Percentiles rank a stretch among this genome's conserved stretches.
Evolutionary conservation across 1,139 yeast genomes (phyloP).

Genomic region (Pichia sp.): DNA sequence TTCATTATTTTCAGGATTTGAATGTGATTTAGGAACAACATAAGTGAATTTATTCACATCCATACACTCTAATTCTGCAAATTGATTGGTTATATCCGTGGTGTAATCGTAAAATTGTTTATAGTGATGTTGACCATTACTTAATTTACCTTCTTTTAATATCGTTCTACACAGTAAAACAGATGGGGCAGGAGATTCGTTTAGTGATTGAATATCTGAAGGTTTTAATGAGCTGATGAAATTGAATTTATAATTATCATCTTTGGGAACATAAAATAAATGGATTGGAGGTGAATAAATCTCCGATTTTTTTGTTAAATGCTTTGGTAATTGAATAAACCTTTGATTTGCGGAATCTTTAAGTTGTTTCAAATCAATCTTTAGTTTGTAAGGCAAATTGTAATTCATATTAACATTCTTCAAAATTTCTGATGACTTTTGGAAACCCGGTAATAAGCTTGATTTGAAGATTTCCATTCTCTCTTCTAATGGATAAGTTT

Average conservation of each 20-base stretch:
- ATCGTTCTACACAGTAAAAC: conserved; percentile 30
- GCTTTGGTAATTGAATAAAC: conserved; percentile 27
- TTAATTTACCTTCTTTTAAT: conserved; percentile 9
- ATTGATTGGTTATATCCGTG: conserved; percentile 28
- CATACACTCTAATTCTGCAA: conserved; percentile 42
- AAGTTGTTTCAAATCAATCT: conserved; percentile 35
- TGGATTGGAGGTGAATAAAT: conserved; percentile 30
- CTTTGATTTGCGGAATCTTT: conserved; percentile 31
- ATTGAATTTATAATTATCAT: conserved; percentile 29
- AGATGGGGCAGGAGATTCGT: conserved; percentile 25
- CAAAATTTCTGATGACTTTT: conserved; percentile 7
- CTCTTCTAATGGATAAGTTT: conserved; percentile 47
- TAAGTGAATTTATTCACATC: conserved; percentile 39
- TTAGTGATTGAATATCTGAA: conserved; percentile 22
- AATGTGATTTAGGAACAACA: conserved; percentile 47
- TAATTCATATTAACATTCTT: conserved; percentile 30
- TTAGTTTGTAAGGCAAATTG: conserved; percentile 30
- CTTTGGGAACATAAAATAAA: conserved; percentile 33
- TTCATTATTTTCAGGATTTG: conserved; percentile 33
- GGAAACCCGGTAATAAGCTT: conserved; percentile 55
- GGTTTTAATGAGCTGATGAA: conserved; percentile 32
- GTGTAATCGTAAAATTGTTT: conserved; percentile 33
- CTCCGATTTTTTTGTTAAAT: conserved; percentile 20
- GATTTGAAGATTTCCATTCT: conserved; percentile 60
- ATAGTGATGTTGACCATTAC: conserved; percentile 10